Base-by-base conservation (phyloP, 306 rosid genomes). In the Echinosophora koreensis region DNA sequence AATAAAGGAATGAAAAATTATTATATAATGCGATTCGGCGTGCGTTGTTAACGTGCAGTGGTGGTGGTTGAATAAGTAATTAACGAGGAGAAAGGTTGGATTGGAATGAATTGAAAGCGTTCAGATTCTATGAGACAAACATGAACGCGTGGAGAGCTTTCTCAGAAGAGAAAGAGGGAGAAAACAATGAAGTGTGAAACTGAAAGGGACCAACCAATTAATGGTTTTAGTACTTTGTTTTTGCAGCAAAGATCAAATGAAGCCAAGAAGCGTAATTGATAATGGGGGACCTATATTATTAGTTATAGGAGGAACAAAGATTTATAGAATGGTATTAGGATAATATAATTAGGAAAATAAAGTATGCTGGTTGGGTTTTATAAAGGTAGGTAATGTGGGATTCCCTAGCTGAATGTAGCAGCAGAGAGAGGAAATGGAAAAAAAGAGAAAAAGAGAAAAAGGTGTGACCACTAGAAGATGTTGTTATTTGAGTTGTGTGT, bases 131-230 rank as follows among this genome's bases (percentile, higher is more conserved):
- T 1, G 16, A 49, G 79, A 79, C 18, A 66, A 42, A 84, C 74
- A 37, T 65, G 81, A 77, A 79, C 88, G 88, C 86, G 86, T 71
- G 52, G 28, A 38, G 18, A 5, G 79, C 3, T 35, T 49, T 12
- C 39, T 18, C 18, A n/a, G 42, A 56, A 65, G 11, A 72, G 68
- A 55, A 37, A 17, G 62, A 47, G 8, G 62, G 15, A 13, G 61
- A 8, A 62, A 72, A 22, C 8, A 41, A 66, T 10, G 1, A 42
- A 42, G 14, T 10, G 65, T 8, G n/a, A 22, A 22, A 22, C 22
- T 22, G 8, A 63, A 69, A 37, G 34, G 5, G 4, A 73, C 79
- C 77, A 22, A 22, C 1, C n/a, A n/a, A n/a, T 22, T 22, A 79
- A 78, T 60, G 46, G 54, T 58, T 63, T 12, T 30, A 30, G 3